Evolutionary conservation across 164 flowering plant genomes (phyloP).

Genomic region (Chloranthus sessilifolius): DNA sequence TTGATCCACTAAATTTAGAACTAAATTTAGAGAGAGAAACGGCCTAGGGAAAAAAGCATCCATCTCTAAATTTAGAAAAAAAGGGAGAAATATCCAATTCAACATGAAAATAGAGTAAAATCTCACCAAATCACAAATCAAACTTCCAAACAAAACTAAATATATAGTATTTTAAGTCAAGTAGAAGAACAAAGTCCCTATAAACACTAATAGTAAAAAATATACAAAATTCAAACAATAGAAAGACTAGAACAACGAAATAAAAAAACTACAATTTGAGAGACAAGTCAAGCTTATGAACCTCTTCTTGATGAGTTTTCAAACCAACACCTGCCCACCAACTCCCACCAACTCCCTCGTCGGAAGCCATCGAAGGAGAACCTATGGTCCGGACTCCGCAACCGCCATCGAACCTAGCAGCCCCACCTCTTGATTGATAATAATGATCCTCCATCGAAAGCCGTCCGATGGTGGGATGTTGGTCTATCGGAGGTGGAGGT

Average conservation of each 20-base stretch:
- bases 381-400: conserved; percentile 10
- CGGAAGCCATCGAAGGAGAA: background rate
- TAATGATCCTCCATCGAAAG: conserved; percentile 17
- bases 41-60: too few species aligned
- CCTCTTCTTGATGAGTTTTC: conserved; percentile 15
- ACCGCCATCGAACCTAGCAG: conserved; percentile 30
- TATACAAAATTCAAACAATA: too few species aligned
- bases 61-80: background rate
- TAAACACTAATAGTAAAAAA: too few species aligned
- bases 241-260: background rate
- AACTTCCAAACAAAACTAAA: too few species aligned
- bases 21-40: too few species aligned
- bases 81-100: background rate
- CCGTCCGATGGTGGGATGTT: conserved; percentile 40
- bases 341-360: conserved; percentile 7
- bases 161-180: too few species aligned
- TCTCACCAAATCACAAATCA: too few species aligned
- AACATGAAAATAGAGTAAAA: too few species aligned
- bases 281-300: conserved; percentile 10
- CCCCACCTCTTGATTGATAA: conserved; percentile 20
- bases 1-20: too few species aligned
- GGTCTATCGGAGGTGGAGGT: conserved; percentile 28
- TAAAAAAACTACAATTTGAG: conserved; percentile 6
- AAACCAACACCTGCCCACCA: conserved; percentile 11
- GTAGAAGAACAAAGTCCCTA: too few species aligned